A percentile compares a stretch with the other conserved stretches of the same genome.
These are phyloP conservation scores for Sanghuangporus weigelae DNA, from an alignment of 1,284 basidiomycete species.

Conservation along the genomic window DNA sequence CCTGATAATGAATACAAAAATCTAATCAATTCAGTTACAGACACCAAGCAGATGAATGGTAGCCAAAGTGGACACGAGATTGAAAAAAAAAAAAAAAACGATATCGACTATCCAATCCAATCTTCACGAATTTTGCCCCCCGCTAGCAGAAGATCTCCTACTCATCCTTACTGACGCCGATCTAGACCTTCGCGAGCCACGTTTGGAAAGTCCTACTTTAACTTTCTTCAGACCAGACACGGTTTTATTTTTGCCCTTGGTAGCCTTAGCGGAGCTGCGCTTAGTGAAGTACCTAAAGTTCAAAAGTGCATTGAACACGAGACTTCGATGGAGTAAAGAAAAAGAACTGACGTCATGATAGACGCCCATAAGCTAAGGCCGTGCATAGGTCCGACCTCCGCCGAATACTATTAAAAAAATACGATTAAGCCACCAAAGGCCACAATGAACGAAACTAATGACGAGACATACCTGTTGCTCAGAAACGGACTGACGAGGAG, in stretches of 20 bases:
- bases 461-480: conserved; percentile 44
- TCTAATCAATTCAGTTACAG: too few relatives aligned
- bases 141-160: not conserved
- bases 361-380: conserved; percentile 17
- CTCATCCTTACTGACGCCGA: not conserved
- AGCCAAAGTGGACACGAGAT: not conserved
- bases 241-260: conserved; percentile 10
- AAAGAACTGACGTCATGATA: conserved; percentile 14
- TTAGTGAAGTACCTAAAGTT: conserved; percentile 13
- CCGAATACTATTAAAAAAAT: not conserved
- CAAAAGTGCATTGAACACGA: not conserved
- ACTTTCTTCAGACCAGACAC: conserved; percentile 12
- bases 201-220: conserved; percentile 4
- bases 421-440: not conserved
- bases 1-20: too few relatives aligned
- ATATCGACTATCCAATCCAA: too few relatives aligned
- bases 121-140: not conserved
- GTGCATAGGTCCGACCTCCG: conserved; percentile 14
- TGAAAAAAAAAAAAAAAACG: not conserved
- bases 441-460: conserved; percentile 26
- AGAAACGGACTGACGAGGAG: conserved; percentile 50
- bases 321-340: not conserved
- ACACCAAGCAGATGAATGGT: too few relatives aligned
- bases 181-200: not conserved
- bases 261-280: conserved; percentile 7